A percentile compares a stretch with the other conserved stretches of the same genome.
Evolutionary conservation across 441 rosid genomes (phyloP).

Genomic region (Sinapis alba): DNA sequence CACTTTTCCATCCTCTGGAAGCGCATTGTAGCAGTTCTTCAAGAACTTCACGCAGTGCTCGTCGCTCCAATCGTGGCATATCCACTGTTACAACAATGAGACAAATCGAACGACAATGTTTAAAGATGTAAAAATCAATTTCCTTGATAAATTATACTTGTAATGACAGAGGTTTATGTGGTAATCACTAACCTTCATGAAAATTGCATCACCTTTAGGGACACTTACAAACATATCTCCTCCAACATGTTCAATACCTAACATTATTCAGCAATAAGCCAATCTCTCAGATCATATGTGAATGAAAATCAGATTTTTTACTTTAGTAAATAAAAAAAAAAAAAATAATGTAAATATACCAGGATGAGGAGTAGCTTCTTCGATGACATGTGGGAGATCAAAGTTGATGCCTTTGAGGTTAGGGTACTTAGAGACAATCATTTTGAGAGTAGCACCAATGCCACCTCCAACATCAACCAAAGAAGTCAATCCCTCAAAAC

Average conservation of each 20-base stretch:
- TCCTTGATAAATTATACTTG: neutral
- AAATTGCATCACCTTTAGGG: constrained; percentile 75
- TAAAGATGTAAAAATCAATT: neutral
- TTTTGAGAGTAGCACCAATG: constrained; percentile 64
- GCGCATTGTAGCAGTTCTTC: constrained; percentile 71
- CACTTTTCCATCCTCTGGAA: constrained; percentile 74
- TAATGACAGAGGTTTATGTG: neutral
- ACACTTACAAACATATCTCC: constrained; percentile 85
- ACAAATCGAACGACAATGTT: neutral
- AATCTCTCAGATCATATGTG: neutral
- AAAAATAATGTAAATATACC: constrained; percentile 40
- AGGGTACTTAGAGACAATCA: constrained; percentile 70
- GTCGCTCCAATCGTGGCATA: constrained; percentile 89
- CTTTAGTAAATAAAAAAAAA: neutral
- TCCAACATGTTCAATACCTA: constrained; percentile 72
- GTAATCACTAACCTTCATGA: constrained; percentile 68
- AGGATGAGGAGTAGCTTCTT: constrained; percentile 61
- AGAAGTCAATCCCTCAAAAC: constrained; percentile 58
- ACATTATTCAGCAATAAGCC: constrained; percentile 8
- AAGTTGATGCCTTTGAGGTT: constrained; percentile 74
- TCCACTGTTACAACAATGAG: constrained; percentile 56
- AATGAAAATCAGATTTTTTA: neutral
- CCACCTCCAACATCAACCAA: constrained; percentile 95
- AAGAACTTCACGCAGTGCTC: constrained; percentile 67
- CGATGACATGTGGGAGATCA: constrained; percentile 74